These are phyloP conservation scores for Apiospora arundinis DNA, from an alignment of 2,329 filamentous ascomycete genomes.

Conservation along the genomic window DNA sequence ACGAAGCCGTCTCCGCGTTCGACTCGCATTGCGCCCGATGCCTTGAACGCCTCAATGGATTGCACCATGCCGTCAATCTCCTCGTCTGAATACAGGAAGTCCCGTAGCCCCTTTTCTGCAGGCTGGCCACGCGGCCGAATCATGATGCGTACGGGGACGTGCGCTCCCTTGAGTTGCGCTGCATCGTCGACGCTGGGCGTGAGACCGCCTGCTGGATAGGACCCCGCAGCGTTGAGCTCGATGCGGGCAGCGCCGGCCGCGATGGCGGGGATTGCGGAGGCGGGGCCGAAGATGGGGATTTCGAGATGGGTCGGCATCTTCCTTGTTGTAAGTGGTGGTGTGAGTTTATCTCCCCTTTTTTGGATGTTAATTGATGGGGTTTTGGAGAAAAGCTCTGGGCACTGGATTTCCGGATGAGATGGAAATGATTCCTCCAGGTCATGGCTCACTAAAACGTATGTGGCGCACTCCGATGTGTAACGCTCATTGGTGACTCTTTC, in stretches of 20 bases:
- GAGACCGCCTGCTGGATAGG: conserved; percentile 57
- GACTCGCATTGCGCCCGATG: conserved; percentile 44
- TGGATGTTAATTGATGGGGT: no score
- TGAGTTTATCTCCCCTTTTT: neutral
- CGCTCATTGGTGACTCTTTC: no score
- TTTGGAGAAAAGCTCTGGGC: no score
- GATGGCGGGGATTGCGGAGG: conserved; percentile 47
- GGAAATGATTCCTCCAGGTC: no score
- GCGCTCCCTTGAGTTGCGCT: conserved; percentile 32
- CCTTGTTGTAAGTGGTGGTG: neutral
- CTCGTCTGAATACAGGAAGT: conserved; percentile 56
- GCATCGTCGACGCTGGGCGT: conserved; percentile 55
- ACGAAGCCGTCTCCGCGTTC: conserved; percentile 61
- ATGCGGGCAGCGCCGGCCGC: conserved; percentile 54
- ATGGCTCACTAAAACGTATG: no score
- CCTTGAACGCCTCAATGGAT: conserved; percentile 46
- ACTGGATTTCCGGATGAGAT: no score
- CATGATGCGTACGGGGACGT: conserved; percentile 58
- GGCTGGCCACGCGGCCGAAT: conserved; percentile 55
- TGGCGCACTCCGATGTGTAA: no score
- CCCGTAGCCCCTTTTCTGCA: conserved; percentile 29
- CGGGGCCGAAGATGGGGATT: conserved; percentile 59
- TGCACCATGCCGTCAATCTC: conserved; percentile 53
- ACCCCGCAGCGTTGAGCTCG: conserved; percentile 59
- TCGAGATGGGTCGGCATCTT: conserved; percentile 47